Conservation (phyloP, 108 stramenopile species). For the Hondaea fermentalgiana region DNA sequence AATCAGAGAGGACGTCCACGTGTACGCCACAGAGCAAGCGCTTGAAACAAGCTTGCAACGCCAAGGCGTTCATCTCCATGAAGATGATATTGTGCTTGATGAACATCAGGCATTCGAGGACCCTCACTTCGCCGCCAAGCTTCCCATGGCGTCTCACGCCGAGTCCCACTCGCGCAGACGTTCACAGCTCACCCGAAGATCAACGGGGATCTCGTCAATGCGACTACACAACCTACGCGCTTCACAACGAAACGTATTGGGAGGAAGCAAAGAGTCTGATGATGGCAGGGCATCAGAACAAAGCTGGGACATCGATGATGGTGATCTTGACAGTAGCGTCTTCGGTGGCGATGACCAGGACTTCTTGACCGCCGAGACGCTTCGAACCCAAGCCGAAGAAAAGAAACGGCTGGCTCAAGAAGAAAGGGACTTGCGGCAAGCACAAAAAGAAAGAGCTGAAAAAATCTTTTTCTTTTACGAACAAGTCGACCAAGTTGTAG, state of each 20-base stretch:
- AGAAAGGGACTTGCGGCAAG: neutral
- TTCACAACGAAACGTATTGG: too few species aligned
- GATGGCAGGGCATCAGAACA: too few species aligned
- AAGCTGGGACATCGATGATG: too few species aligned
- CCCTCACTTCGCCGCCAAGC: neutral
- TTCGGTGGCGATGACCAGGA: neutral
- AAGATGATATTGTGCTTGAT: neutral
- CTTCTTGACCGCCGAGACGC: neutral
- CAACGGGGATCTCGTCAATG: too few species aligned
- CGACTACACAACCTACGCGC: too few species aligned
- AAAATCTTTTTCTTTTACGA: slow-evolving; percentile 7
- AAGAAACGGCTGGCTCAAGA: neutral
- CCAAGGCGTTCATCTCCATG: neutral
- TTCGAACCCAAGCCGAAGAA: neutral
- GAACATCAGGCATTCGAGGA: neutral
- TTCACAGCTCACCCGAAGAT: neutral
- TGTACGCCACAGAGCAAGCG: neutral
- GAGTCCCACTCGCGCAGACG: neutral
- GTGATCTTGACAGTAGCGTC: too few species aligned
- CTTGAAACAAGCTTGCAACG: neutral
- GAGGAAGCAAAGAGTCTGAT: too few species aligned
- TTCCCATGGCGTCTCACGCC: neutral
- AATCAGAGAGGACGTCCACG: neutral
- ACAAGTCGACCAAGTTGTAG: slow-evolving; percentile 6
- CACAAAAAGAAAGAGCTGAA: neutral